Conservation (phyloP, 2,329 filamentous ascomycete species). For the Moelleriella libera region DNA sequence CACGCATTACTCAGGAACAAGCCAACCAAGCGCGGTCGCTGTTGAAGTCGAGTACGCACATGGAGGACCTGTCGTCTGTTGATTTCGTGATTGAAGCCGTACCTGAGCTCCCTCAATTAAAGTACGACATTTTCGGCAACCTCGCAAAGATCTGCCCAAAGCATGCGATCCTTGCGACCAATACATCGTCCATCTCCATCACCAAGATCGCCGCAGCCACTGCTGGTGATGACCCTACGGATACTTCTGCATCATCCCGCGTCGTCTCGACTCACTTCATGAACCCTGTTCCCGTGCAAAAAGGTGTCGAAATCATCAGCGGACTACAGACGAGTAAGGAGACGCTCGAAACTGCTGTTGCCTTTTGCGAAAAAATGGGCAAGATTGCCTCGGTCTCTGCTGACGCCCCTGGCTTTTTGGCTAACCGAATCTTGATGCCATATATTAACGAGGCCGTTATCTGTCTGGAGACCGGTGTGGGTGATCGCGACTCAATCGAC, state of each 20-base stretch:
- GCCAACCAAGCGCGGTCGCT: slow-evolving; percentile 59
- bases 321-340: slow-evolving; percentile 78
- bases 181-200: slow-evolving; percentile 97
- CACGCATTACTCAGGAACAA: slow-evolving; percentile 68
- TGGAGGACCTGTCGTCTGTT: slow-evolving; percentile 66
- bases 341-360: slow-evolving; percentile 70
- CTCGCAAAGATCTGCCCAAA: slow-evolving; percentile 69
- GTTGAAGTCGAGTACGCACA: slow-evolving; percentile 54
- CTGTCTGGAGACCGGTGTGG: slow-evolving; percentile 87
- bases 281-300: slow-evolving; percentile 95
- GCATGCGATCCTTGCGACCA: slow-evolving; percentile 87
- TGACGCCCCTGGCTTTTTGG: slow-evolving; percentile 86
- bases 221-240: slow-evolving; percentile 61
- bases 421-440: slow-evolving; percentile 95
- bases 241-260: slow-evolving; percentile 68
- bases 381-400: slow-evolving; percentile 81
- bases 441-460: slow-evolving; percentile 98
- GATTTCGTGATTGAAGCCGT: slow-evolving; percentile 98
- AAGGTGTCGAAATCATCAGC: slow-evolving; percentile 94
- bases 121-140: slow-evolving; percentile 73
- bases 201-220: slow-evolving; percentile 89
- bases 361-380: slow-evolving; percentile 82
- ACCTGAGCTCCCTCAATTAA: slow-evolving; percentile 79
- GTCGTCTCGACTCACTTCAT: slow-evolving; percentile 97
- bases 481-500: slow-evolving; percentile 82